Percentiles rank a stretch among this genome's conserved stretches.
phyloP scores from a whole-genome alignment of 495 filamentous ascomycete genomes.

The Aspergillus carlsbadensis region DNA sequence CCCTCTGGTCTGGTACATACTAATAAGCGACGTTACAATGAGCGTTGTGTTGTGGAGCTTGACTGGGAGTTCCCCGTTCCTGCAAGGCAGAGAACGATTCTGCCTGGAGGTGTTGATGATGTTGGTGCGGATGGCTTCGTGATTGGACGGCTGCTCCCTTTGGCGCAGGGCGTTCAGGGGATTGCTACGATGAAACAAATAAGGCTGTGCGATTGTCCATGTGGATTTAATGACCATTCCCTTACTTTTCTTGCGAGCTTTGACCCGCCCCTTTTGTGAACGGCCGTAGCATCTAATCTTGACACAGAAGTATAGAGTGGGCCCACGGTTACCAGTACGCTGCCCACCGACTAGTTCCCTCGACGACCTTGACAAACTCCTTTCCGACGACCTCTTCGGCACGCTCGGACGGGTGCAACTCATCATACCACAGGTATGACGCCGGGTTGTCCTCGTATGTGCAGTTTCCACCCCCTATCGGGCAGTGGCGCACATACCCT shows the following conservation, averaged over 20 bases:
- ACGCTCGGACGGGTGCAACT: constrained; percentile 66
- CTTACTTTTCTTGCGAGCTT: too few species aligned
- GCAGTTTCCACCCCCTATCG: constrained; percentile 32
- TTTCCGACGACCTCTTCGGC: constrained; percentile 52
- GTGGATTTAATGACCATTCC: background rate
- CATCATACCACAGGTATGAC: constrained; percentile 58
- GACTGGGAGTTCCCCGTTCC: background rate
- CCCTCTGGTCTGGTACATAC: background rate
- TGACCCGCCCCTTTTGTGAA: background rate
- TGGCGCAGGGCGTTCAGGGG: background rate
- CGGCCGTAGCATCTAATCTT: too few species aligned
- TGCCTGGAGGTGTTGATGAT: background rate
- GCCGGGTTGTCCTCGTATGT: constrained; percentile 30
- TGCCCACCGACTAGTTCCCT: constrained; percentile 57
- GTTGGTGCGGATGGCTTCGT: background rate
- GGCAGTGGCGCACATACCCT: constrained; percentile 55
- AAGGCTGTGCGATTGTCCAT: background rate
- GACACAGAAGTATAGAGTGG: too few species aligned
- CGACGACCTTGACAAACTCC: constrained; percentile 60
- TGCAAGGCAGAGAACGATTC: background rate
- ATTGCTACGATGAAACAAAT: background rate
- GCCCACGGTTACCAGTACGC: constrained; percentile 39
- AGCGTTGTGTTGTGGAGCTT: too few species aligned
- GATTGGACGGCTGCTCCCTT: background rate
- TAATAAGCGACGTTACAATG: background rate